Evolutionary conservation across 768 basidiomycete species (phyloP), one percentile per base, ranked within the genome.

Genomic region (Lentinula guzmanii): DNA sequence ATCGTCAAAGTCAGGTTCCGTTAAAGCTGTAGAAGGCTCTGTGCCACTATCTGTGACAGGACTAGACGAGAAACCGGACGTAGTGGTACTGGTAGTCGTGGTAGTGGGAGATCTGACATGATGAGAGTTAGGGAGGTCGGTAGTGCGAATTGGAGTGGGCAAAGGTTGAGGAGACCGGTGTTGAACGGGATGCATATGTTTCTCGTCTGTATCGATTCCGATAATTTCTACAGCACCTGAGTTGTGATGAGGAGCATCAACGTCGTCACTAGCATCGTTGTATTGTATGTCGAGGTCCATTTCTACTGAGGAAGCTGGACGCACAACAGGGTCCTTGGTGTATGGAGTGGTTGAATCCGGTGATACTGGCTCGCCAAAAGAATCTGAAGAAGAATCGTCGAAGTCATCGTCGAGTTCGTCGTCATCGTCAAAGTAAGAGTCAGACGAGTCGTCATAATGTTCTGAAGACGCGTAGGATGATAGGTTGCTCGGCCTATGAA

Each of bases 151-250:
- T 33, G 53, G 53, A 54, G 53, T 54, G 21, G 53, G 53, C 37
- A 54, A 16, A 39, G 37, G 34, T 21, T 48, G 46, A 39, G 21
- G 7, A 39, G 69, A 68, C 34, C 77, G 75, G 37, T 75, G 76
- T 5, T 73, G 69, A 31, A 82, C 75, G 21, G 82, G 82, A 68
- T 86, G 85, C 85, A 86, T 86, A 68, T 84, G 81, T 58, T 70
- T 70, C 56, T 54, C 68, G 65, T 58, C 66, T 28, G 43, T 50
- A 9, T 51, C 58, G 42, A 64, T 48, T 15, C 43, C 61, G 11
- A 55, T 52, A 21, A 65, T 62, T 46, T 62, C 58, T 13, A 62
- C 52, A 1, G 45, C 57, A 5, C 53, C 58, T 33, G 59, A 11
- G 35, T 51, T 33, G n/a, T 57, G 46, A 16, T 51, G 34, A 52